Evolutionary conservation across 345 rosid species (phyloP).

Genomic region (Hirschfeldia incana): DNA sequence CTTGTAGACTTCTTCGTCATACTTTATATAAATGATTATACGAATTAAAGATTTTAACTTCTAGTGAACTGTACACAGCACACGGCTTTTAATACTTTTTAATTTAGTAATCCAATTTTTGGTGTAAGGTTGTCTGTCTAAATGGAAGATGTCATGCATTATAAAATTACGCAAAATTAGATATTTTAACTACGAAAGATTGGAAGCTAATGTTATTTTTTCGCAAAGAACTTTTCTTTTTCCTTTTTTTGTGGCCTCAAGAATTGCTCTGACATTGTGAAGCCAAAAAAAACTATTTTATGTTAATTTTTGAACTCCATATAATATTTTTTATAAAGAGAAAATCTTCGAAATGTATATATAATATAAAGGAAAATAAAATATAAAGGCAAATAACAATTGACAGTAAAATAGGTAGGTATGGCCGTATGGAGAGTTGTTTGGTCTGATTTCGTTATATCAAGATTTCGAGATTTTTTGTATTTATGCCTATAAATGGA

Average conservation of each 20-base stretch:
- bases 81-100: neutral
- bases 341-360: too few species aligned
- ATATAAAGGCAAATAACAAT: neutral
- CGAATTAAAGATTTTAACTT: neutral
- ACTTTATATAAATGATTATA: neutral
- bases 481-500: too few species aligned
- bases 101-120: neutral
- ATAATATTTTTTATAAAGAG: too few species aligned
- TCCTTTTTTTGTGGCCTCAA: neutral
- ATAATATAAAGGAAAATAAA: too few species aligned
- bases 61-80: neutral
- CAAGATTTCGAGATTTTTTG: too few species aligned
- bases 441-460: too few species aligned
- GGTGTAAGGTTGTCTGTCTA: neutral
- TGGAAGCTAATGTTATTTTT: neutral
- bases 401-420: neutral
- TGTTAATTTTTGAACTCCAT: neutral
- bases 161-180: neutral
- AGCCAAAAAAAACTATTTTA: neutral
- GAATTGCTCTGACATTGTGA: neutral
- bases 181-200: neutral
- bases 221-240: neutral
- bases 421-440: too few species aligned
- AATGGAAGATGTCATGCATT: neutral
- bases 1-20: neutral